Evolutionary conservation across 495 filamentous ascomycete species (phyloP).

Genomic region (Aspergillus leporis): DNA sequence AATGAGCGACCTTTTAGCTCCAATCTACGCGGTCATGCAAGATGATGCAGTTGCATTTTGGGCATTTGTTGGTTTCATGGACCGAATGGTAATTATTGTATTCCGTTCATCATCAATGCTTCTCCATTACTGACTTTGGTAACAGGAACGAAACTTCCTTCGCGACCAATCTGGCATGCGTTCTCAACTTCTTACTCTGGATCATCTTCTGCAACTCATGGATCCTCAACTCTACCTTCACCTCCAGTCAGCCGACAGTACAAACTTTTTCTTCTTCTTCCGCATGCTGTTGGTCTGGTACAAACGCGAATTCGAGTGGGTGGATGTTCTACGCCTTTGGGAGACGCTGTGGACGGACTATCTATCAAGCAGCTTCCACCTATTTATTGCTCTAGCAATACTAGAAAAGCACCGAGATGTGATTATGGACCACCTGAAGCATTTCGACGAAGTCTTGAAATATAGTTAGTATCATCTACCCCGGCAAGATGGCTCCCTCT

Average conservation of each 20-base stretch:
- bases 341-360: constrained; percentile 95
- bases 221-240: constrained; percentile 93
- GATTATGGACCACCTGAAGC: constrained; percentile 90
- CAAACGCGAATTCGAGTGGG: constrained; percentile 93
- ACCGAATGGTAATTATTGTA: constrained; percentile 71
- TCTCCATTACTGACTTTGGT: constrained; percentile 8
- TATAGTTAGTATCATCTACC: constrained; percentile 63
- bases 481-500: background rate
- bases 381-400: constrained; percentile 92
- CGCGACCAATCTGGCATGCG: constrained; percentile 96
- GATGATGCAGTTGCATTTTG: constrained; percentile 97
- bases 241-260: constrained; percentile 83
- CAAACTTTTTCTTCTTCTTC: constrained; percentile 99
- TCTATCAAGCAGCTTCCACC: constrained; percentile 81
- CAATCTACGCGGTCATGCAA: constrained; percentile 95
- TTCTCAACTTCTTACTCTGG: constrained; percentile 81
- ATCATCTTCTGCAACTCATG: constrained; percentile 94
- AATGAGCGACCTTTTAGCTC: constrained; percentile 95
- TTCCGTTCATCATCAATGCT: background rate
- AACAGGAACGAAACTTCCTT: constrained; percentile 87
- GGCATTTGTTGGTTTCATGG: constrained; percentile 95
- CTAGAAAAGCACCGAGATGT: constrained; percentile 93
- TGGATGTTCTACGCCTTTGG: constrained; percentile 85
- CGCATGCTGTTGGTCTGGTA: constrained; percentile 98
- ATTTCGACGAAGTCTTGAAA: constrained; percentile 97